phyloP scores from a whole-genome alignment of 305 asterid species.

The Fraxinus greggii region DNA sequence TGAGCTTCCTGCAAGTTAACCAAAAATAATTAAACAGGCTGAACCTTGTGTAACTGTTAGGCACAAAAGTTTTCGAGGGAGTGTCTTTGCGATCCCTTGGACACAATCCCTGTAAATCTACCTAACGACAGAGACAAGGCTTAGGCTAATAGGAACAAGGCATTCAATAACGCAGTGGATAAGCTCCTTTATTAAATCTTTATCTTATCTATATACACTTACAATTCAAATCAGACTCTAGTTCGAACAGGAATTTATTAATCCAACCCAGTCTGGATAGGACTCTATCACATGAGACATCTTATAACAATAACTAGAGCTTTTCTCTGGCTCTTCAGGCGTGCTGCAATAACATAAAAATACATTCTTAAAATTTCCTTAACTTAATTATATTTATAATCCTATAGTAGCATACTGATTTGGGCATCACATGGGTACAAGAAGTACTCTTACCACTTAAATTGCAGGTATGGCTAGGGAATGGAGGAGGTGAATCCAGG shows the following conservation, averaged over 20 bases:
- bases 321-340: not conserved
- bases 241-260: not conserved
- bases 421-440: not conserved
- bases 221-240: not conserved
- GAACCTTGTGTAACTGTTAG: not conserved
- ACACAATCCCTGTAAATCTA: not conserved
- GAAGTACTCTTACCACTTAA: not conserved
- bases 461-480: not conserved
- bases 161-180: not conserved
- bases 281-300: not conserved
- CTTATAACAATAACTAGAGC: not conserved
- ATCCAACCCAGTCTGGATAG: not conserved
- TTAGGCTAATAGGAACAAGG: not conserved
- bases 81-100: not conserved
- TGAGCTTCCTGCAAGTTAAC: not conserved
- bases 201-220: not conserved
- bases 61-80: not conserved
- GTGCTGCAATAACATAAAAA: not conserved
- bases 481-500: not conserved
- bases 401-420: not conserved
- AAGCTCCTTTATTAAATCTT: not conserved
- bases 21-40: not conserved
- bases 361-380: not conserved
- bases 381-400: not conserved
- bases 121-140: not conserved